These are phyloP conservation scores for Sugiyamaella lignohabitans DNA, from an alignment of 805 yeast genomes.

Conservation along the genomic window DNA sequence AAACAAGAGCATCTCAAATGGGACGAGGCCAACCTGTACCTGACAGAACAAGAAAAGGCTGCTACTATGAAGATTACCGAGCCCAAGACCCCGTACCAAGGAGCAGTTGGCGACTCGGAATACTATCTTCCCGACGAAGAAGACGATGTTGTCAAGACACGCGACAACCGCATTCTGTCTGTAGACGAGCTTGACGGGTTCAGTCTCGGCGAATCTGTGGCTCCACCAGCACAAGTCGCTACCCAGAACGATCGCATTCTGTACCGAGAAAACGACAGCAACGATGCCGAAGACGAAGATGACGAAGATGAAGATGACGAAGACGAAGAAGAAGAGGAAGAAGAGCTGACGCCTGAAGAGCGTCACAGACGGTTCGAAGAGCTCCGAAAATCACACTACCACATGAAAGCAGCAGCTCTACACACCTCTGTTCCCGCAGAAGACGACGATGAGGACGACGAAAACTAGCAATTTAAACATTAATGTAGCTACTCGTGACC, in stretches of 20 bases:
- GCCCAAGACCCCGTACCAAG: constrained; percentile 93
- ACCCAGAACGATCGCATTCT: constrained; percentile 24
- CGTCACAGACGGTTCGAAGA: constrained; percentile 67
- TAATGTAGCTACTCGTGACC: neutral
- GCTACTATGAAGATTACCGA: constrained; percentile 84
- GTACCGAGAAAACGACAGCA: constrained; percentile 13
- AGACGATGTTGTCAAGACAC: constrained; percentile 41
- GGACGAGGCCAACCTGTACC: constrained; percentile 73
- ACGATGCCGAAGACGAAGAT: constrained; percentile 24
- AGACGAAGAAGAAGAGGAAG: constrained; percentile 36
- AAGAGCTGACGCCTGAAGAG: constrained; percentile 46
- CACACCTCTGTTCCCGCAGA: constrained; percentile 19
- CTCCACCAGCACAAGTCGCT: constrained; percentile 17
- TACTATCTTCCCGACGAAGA: constrained; percentile 66
- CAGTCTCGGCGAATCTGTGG: constrained; percentile 28
- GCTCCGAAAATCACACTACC: constrained; percentile 74
- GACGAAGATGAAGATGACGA: constrained; percentile 27
- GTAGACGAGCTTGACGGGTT: constrained; percentile 24
- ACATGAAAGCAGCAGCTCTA: constrained; percentile 31
- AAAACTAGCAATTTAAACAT: neutral
- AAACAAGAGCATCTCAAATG: constrained; percentile 51
- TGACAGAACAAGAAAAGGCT: constrained; percentile 66
- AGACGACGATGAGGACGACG: constrained; percentile 27
- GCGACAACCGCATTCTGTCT: constrained; percentile 34
- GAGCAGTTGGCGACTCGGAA: constrained; percentile 69